A percentile compares a stretch with the other conserved stretches of the same genome.
These are phyloP conservation scores for Pythium monospermum DNA, from an alignment of 352 stramenopile species.

Conservation along the genomic window DNA sequence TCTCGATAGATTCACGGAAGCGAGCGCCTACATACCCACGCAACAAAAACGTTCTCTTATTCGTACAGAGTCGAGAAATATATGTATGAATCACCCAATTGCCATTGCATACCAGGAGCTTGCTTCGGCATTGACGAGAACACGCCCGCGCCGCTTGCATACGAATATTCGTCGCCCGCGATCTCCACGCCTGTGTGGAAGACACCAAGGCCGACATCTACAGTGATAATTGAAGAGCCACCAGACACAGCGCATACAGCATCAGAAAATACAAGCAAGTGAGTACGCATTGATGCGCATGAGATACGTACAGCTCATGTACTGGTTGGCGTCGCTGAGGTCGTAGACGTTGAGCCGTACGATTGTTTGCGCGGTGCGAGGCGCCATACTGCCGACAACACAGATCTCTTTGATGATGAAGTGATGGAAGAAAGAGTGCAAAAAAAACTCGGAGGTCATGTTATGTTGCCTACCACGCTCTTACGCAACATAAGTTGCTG, in stretches of 20 bases:
- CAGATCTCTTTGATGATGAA: conserved; percentile 2
- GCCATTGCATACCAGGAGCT: conserved; percentile 49
- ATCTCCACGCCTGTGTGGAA: conserved; percentile 93
- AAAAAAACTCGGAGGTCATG: not conserved
- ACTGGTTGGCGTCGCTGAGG: conserved; percentile 89
- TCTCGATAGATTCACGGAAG: conserved; percentile 86
- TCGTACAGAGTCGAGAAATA: no score
- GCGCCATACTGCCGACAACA: no score
- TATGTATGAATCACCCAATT: no score
- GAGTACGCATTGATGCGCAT: not conserved
- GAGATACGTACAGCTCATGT: conserved; percentile 52
- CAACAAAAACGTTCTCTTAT: no score
- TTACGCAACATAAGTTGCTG: conserved; percentile 4
- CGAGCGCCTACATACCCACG: conserved; percentile 48
- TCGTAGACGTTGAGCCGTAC: conserved; percentile 93
- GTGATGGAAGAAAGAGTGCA: not conserved
- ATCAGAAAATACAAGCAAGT: not conserved
- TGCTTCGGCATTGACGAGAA: conserved; percentile 76
- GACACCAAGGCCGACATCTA: conserved; percentile 75
- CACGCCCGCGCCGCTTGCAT: conserved; percentile 86
- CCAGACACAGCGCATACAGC: not conserved
- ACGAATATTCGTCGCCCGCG: conserved; percentile 89
- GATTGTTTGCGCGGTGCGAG: conserved; percentile 42
- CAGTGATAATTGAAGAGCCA: no score
- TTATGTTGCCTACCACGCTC: not conserved